phyloP scores from a whole-genome alignment of 2,329 filamentous ascomycete species.

The Sclerotinia minor region DNA sequence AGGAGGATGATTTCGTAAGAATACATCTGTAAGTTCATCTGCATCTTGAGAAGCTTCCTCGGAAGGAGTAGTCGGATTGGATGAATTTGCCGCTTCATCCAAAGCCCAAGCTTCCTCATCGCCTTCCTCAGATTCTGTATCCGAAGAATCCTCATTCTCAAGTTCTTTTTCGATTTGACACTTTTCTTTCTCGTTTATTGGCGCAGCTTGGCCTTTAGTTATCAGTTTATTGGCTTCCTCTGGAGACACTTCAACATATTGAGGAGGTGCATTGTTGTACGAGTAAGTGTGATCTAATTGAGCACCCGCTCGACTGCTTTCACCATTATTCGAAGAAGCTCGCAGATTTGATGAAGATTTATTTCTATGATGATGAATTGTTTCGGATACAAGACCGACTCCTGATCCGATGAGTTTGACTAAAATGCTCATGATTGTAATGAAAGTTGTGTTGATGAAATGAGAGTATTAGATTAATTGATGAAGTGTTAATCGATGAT shows the following conservation, averaged over 20 bases:
- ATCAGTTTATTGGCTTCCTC: constrained; percentile 31
- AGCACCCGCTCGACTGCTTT: constrained; percentile 28
- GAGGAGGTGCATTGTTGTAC: constrained; percentile 30
- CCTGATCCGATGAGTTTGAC: constrained; percentile 35
- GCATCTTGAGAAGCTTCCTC: constrained; percentile 24
- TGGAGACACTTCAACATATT: constrained; percentile 33
- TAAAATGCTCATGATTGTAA: constrained; percentile 31
- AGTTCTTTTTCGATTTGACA: constrained; percentile 24
- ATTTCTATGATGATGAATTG: constrained; percentile 28
- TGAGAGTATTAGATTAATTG: neutral
- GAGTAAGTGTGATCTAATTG: neutral
- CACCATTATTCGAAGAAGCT: constrained; percentile 23
- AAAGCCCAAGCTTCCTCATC: constrained; percentile 38
- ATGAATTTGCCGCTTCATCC: constrained; percentile 31
- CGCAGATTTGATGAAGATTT: constrained; percentile 19
- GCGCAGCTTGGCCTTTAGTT: constrained; percentile 30
- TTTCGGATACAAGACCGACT: constrained; percentile 37
- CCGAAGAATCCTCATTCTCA: constrained; percentile 24
- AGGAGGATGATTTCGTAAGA: constrained; percentile 32
- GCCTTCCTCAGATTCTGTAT: constrained; percentile 29
- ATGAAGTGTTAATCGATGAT: neutral
- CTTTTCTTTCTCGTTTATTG: constrained; percentile 25
- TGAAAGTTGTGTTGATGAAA: neutral
- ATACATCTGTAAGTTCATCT: constrained; percentile 28
- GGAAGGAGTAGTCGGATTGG: constrained; percentile 7